Evolutionary conservation across 305 asterid genomes (phyloP).

Genomic region (Nicotiana rustica): DNA sequence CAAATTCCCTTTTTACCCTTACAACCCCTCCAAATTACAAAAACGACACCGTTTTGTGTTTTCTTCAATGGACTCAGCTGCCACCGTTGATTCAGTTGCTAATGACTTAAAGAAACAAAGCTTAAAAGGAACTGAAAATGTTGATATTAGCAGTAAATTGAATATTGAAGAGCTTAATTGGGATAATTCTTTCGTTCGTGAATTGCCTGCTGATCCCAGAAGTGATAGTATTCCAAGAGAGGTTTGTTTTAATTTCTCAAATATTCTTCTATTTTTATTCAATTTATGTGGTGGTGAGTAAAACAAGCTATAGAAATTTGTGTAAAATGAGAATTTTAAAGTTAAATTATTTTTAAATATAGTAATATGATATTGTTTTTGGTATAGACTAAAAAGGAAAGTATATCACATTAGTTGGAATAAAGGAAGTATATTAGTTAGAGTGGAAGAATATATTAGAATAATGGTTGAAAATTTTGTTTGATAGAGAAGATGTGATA

Average conservation of each 20-base stretch:
- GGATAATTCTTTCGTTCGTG: slow-evolving; percentile 90
- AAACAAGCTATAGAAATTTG: too few species aligned
- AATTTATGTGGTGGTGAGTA: too few species aligned
- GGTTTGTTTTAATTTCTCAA: slow-evolving; percentile 48
- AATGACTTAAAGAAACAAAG: slow-evolving; percentile 65
- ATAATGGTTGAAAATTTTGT: too few species aligned
- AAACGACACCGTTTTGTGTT: slow-evolving; percentile 39
- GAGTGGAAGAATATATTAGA: too few species aligned
- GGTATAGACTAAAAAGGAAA: too few species aligned
- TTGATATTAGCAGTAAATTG: slow-evolving; percentile 41
- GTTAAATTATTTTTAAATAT: too few species aligned
- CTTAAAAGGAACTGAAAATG: slow-evolving; percentile 37
- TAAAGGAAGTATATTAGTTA: too few species aligned
- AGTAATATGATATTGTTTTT: too few species aligned
- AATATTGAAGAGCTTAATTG: slow-evolving; percentile 83
- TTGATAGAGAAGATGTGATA: too few species aligned
- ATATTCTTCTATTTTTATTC: neutral
- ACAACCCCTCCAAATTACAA: slow-evolving; percentile 14
- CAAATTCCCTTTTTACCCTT: slow-evolving; percentile 17
- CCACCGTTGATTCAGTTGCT: slow-evolving; percentile 66
- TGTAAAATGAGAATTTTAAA: too few species aligned
- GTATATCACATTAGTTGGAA: too few species aligned
- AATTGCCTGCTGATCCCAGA: slow-evolving; percentile 88
- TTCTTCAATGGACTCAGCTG: slow-evolving; percentile 32
- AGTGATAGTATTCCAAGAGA: slow-evolving; percentile 77